Conservation (phyloP, 768 basidiomycete species). For the Suillus placidus region DNA sequence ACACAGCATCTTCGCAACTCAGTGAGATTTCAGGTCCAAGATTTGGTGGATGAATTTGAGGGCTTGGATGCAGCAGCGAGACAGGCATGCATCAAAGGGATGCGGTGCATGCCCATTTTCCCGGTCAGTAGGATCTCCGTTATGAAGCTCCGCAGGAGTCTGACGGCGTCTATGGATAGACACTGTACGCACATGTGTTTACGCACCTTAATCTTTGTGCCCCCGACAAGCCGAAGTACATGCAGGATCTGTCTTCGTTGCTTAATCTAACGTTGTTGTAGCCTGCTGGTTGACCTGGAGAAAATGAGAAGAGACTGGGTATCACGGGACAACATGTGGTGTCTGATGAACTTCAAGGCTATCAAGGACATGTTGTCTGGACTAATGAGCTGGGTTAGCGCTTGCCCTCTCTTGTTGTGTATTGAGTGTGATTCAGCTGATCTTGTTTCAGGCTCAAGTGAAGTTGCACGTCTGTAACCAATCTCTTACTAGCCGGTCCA, state of each 20-base stretch:
- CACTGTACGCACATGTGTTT: conserved; percentile 26
- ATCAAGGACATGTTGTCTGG: conserved; percentile 19
- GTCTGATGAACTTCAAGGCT: conserved; percentile 23
- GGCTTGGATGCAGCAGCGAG: conserved; percentile 18
- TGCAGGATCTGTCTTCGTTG: background rate
- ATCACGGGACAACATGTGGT: conserved; percentile 25
- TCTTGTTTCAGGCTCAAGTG: conserved; percentile 20
- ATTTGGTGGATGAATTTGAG: conserved; percentile 21
- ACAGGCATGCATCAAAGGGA: conserved; percentile 21
- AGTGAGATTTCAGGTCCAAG: conserved; percentile 24
- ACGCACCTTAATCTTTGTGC: conserved; percentile 29
- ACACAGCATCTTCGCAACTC: conserved; percentile 23
- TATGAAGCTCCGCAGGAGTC: background rate
- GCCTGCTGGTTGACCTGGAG: conserved; percentile 22
- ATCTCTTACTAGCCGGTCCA: conserved; percentile 13
- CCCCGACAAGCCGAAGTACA: conserved; percentile 20
- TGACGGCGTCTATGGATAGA: conserved; percentile 17
- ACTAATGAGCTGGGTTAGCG: conserved; percentile 16
- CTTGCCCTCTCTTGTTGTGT: conserved; percentile 8
- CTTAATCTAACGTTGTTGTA: conserved; percentile 9
- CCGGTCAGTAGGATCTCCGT: conserved; percentile 16
- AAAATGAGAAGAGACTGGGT: conserved; percentile 23
- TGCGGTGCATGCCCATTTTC: conserved; percentile 24
- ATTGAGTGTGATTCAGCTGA: conserved; percentile 3
- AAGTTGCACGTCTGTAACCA: conserved; percentile 24